phyloP scores from a whole-genome alignment of 345 rosid genomes.

The Hibiscus tridactylites region DNA sequence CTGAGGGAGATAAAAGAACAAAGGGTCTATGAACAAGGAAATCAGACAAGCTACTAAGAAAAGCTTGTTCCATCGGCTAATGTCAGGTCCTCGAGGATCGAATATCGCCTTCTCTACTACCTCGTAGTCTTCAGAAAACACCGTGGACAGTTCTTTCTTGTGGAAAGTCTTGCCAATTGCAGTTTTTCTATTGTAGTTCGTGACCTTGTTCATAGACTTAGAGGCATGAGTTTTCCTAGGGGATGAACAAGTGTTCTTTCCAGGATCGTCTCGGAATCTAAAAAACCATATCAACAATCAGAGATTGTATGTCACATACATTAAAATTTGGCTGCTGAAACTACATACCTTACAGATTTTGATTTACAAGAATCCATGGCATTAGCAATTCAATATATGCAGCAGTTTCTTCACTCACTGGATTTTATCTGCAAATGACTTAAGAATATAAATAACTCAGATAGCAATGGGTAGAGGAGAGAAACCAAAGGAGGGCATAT shows the following conservation, averaged over 20 bases:
- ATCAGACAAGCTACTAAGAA: conserved; percentile 48
- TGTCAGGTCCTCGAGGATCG: conserved; percentile 43
- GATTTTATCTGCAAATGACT: conserved; percentile 12
- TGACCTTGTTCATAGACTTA: conserved; percentile 13
- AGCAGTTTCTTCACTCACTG: conserved; percentile 10
- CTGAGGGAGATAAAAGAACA: conserved; percentile 43
- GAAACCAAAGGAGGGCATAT: conserved; percentile 10
- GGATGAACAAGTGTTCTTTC: conserved; percentile 6
- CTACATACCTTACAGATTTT: conserved; percentile 26
- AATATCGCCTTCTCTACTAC: conserved; percentile 25
- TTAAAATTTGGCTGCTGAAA: neutral
- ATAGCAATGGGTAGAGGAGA: neutral
- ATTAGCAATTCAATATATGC: neutral
- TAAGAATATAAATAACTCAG: neutral
- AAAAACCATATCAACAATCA: conserved; percentile 2
- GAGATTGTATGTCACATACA: neutral
- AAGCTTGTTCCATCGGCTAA: conserved; percentile 43
- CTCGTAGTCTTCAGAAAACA: conserved; percentile 54
- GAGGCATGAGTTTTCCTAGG: neutral
- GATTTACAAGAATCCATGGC: conserved; percentile 26
- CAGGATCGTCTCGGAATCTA: conserved; percentile 33
- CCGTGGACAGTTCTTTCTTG: conserved; percentile 35
- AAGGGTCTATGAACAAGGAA: conserved; percentile 50
- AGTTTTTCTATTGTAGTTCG: conserved; percentile 11
- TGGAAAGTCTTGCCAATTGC: conserved; percentile 10